Base-by-base conservation (phyloP, 768 basidiomycete species). In the Agaricus sinodeliciosus region DNA sequence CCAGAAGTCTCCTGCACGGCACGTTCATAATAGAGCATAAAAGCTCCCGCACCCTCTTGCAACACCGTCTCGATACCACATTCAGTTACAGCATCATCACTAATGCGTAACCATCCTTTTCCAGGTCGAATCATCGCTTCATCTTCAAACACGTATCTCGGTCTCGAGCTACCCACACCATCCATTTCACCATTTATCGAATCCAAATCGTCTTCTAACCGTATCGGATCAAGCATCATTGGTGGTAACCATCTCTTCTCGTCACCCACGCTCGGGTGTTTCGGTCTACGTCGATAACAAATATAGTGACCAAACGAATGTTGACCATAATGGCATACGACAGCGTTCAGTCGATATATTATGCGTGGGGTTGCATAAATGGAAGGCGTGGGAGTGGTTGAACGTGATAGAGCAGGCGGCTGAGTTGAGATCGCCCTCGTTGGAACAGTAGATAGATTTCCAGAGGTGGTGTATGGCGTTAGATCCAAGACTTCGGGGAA, bases 271-370 rank as follows among this genome's bases (percentile, higher is more conserved):
- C 68, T 60, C 13, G 69, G 62, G 37, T 73, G 74, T 35, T 77
- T 75, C 0, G 94, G 94, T 67, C 87, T 90, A 43, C 94, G 77
- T 13, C 96, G 79, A 64, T 84, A 95, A 59, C 89, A 92, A 58
- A 98, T 81, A 64, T 95, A 99, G 64, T 99, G 95, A 4, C 95
- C 95, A 63, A 89, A 94, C 3, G 86, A 86, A 63, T 96, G 94
- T 49, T 85, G 82, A 12, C 95, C 95, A 63, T 85, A 95, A 67
- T 98, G 95, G 60, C 92, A 92, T 13, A 98, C 93, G 27, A 90
- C 83, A 9, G 90, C 84, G 2, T 83, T 69, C 34, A 98, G 79
- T 43, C 93, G 81, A 67, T 98, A 98, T 34, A 94, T 72, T n/a
- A 82, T 85, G 42, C 82, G 74, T 72, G 12, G 80, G 75, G 25